A percentile compares a stretch with the other conserved stretches of the same genome.
Conservation (phyloP, 345 rosid genomes). For the Capsella bursapastoris region DNA sequence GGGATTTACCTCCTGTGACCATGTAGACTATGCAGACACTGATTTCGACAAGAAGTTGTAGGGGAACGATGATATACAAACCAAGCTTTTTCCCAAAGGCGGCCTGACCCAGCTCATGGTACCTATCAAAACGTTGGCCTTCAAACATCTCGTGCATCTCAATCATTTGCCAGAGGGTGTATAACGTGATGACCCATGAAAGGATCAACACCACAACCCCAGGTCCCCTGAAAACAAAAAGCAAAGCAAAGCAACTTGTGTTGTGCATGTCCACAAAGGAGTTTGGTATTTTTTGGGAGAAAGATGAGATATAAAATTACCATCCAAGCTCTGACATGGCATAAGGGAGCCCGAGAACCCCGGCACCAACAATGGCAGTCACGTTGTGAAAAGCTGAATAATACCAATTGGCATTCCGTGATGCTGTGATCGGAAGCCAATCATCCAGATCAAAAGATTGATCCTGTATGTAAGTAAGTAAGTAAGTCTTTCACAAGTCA, state of each 20-base stretch:
- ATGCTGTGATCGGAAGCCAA: constrained; percentile 70
- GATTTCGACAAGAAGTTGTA: constrained; percentile 65
- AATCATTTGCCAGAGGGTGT: constrained; percentile 88
- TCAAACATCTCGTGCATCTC: constrained; percentile 92
- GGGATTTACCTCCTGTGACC: constrained; percentile 79
- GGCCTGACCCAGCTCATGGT: constrained; percentile 79
- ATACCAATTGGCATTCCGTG: constrained; percentile 64
- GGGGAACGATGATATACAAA: constrained; percentile 75
- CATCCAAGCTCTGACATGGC: constrained; percentile 70
- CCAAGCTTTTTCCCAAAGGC: constrained; percentile 81
- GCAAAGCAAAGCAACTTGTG: too few species aligned
- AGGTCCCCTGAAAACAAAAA: constrained; percentile 64
- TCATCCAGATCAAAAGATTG: constrained; percentile 43
- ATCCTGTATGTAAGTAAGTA: constrained; percentile 3
- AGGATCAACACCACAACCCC: constrained; percentile 64
- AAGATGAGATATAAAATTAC: constrained; percentile 22
- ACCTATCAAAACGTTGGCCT: constrained; percentile 74
- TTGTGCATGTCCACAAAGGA: not conserved
- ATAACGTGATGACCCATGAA: constrained; percentile 76
- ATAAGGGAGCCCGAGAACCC: constrained; percentile 63
- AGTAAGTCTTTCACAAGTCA: not conserved
- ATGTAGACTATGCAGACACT: constrained; percentile 66
- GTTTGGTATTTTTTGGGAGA: not conserved
- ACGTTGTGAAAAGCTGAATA: constrained; percentile 71
- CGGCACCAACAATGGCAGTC: constrained; percentile 73